phyloP scores from a whole-genome alignment of 345 rosid species.

The Hibiscus trionum region DNA sequence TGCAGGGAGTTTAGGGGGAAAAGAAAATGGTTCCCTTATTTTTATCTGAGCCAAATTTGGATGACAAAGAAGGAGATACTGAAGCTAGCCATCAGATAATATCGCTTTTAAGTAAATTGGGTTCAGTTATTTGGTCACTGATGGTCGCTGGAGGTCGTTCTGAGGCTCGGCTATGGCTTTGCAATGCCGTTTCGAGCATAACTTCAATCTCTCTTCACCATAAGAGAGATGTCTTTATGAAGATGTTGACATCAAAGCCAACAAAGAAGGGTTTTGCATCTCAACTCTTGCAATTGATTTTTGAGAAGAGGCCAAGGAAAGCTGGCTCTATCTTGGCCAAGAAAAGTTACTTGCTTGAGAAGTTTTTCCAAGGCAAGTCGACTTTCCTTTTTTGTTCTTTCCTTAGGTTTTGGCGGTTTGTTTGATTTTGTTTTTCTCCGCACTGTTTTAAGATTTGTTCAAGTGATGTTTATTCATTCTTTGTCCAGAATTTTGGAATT shows the following conservation, averaged over 20 bases:
- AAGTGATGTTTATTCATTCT: neutral
- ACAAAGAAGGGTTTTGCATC: constrained; percentile 38
- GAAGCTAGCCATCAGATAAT: constrained; percentile 27
- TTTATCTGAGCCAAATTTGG: constrained; percentile 37
- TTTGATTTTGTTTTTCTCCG: neutral
- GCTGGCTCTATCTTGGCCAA: constrained; percentile 51
- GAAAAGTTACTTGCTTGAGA: constrained; percentile 56
- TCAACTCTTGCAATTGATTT: constrained; percentile 55
- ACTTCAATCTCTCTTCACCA: constrained; percentile 34
- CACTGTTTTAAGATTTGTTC: neutral
- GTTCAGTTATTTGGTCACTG: constrained; percentile 50
- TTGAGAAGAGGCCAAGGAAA: constrained; percentile 42
- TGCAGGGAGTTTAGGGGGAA: neutral
- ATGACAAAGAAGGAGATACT: constrained; percentile 17
- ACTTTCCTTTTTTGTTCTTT: neutral
- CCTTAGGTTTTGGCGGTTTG: neutral
- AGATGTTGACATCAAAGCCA: constrained; percentile 41
- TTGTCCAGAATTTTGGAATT: neutral
- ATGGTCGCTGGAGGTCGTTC: constrained; percentile 53
- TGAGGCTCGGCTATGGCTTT: constrained; percentile 86
- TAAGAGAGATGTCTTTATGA: constrained; percentile 47
- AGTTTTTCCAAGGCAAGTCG: constrained; percentile 61
- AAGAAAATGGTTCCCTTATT: constrained; percentile 40
- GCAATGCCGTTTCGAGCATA: constrained; percentile 40
- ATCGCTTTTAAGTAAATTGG: constrained; percentile 41